Conservation (phyloP, 768 basidiomycete species). For the Mycena rebaudengoi region DNA sequence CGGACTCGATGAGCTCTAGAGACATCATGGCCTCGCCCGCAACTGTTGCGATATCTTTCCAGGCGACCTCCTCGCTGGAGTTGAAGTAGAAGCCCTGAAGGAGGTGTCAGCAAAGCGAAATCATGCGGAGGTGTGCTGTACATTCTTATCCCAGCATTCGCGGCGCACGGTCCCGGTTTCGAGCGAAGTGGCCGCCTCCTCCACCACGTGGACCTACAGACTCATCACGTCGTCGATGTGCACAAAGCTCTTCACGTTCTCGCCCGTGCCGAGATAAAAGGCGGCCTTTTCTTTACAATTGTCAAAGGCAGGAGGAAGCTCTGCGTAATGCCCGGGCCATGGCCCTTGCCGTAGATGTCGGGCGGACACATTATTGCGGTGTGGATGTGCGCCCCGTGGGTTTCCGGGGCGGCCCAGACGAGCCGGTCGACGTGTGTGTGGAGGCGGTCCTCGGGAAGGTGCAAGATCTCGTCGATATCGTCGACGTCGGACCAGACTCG, state of each 20-base stretch:
- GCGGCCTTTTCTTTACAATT: background rate
- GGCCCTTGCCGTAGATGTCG: constrained; percentile 16
- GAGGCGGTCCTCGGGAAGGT: background rate
- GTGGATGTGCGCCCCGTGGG: constrained; percentile 17
- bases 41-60: constrained; percentile 12
- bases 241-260: constrained; percentile 9
- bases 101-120: background rate
- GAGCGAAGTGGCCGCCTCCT: constrained; percentile 8
- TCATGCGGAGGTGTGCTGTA: background rate
- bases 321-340: constrained; percentile 12
- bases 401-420: constrained; percentile 4
- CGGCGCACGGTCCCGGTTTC: background rate
- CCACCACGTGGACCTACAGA: constrained; percentile 14
- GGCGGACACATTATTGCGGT: constrained; percentile 22
- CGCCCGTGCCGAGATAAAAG: constrained; percentile 6
- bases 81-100: constrained; percentile 19
- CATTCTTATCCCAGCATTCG: constrained; percentile 17
- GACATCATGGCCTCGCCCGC: constrained; percentile 12
- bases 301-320: constrained; percentile 14
- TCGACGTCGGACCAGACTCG: constrained; percentile 14
- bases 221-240: constrained; percentile 23
- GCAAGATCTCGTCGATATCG: constrained; percentile 11
- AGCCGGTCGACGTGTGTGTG: constrained; percentile 17
- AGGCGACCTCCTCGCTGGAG: background rate
- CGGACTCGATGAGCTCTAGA: constrained; percentile 4